Evolutionary conservation across 139 green algal genomes (phyloP), one percentile per base, ranked within the genome.

Genomic region (Volvox reticuliferus): DNA sequence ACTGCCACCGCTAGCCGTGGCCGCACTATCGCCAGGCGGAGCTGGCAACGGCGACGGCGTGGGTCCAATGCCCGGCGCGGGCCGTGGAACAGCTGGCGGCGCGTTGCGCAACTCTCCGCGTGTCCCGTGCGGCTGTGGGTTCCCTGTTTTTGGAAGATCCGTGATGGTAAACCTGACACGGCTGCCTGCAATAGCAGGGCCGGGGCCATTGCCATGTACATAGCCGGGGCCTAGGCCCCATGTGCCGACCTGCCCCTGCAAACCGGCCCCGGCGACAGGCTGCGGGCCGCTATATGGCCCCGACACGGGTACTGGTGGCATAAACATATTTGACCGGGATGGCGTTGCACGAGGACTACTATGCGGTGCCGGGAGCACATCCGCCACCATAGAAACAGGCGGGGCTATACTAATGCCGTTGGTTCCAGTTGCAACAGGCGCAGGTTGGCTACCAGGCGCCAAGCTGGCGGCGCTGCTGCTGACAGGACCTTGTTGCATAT

Each of bases 131-230:
- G 28, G 24, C 50, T 63, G 50, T n/a, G 79, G 26, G 50, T 32
- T 55, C 13, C 14, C 50, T n/a, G 32, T 24, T 55, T 89, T 89
- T 14, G 84, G 84, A 36, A 61, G 68, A 68, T 89, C 84, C 0
- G 84, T 89, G 9, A 90, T 90, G 26, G 73, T 83, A 71, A 90
- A 90, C 5, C 73, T 61, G 28, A 90, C 73, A 30, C 86, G 86
- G 73, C 86, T 90, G 50, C 86, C 86, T 0, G 86, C 71, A 21
- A 90, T 90, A 0, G 86, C 86, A 5, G 86, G 86, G 17, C 65
- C 65, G 0, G 18, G 6, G 0, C 67, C 44, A 55, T 35, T 36
- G 82, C 82, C 35, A 26, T 86, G 80, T 19, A 68, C 50, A 19
- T 87, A n/a, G 1, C 61, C 61, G 30, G n/a, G 18, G 18, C n/a